Conservation (phyloP, 768 basidiomycete genomes). For the Boletus sensibilis region DNA sequence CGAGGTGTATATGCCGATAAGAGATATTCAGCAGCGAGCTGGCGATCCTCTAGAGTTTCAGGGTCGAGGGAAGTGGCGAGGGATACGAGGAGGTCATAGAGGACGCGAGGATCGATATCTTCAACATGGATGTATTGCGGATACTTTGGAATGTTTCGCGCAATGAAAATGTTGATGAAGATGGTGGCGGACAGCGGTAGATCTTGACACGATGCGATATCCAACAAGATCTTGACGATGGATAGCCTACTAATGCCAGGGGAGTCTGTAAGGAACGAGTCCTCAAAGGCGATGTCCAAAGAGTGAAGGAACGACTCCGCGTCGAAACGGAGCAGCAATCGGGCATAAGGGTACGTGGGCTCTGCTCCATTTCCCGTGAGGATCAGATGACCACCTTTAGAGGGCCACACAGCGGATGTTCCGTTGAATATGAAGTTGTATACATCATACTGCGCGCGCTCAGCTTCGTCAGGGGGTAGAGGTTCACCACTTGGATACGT, state of each 20-base stretch:
- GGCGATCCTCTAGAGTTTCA: constrained; percentile 87
- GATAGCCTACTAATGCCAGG: constrained; percentile 69
- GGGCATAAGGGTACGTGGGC: constrained; percentile 87
- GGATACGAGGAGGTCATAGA: constrained; percentile 74
- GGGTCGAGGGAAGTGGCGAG: constrained; percentile 74
- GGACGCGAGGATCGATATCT: constrained; percentile 55
- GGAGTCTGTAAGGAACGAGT: constrained; percentile 78
- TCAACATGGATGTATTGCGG: constrained; percentile 64
- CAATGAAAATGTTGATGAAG: constrained; percentile 93
- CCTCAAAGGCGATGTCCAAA: constrained; percentile 93
- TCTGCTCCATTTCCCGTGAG: constrained; percentile 73
- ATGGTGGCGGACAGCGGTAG: constrained; percentile 65
- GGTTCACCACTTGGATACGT: constrained; percentile 84
- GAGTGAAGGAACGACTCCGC: constrained; percentile 93
- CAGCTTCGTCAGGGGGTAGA: constrained; percentile 61
- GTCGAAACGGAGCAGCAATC: constrained; percentile 82
- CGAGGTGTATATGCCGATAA: constrained; percentile 89
- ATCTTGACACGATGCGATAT: constrained; percentile 58
- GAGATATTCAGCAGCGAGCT: constrained; percentile 91
- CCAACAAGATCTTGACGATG: constrained; percentile 81
- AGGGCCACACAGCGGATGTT: constrained; percentile 77
- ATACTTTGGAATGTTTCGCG: constrained; percentile 96
- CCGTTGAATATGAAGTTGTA: constrained; percentile 87
- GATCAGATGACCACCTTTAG: constrained; percentile 68
- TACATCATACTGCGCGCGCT: constrained; percentile 66